Base-by-base conservation (phyloP, 2,329 filamentous ascomycete species). In the Aureobasidium sp. region DNA sequence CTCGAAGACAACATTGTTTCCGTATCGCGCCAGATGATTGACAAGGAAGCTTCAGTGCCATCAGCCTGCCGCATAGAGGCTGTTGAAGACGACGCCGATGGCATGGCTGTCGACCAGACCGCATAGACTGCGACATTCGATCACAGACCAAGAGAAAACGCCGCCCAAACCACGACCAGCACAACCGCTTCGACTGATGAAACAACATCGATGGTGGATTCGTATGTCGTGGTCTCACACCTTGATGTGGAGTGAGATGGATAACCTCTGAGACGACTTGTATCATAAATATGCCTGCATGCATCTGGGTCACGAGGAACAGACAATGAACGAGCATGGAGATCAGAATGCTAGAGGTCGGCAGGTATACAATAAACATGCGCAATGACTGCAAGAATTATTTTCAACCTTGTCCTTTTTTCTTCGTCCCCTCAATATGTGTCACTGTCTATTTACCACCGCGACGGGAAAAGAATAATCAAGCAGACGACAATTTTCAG, bases 1-100 rank as follows among this genome's bases (percentile, higher is more conserved):
- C 97, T 99, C 71, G 95, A 99, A 79, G 94, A 99, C 83, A 99
- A 99, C 78, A 99, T 99, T 67, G 94, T 99, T 13, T 90, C 92
- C 3, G 92, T 99, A n/a, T 95, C 92, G 67, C 84, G 93, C 74
- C 94, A 97, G 77, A 97, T 99, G 93, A 97, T 99, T 71, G 94
- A 97, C 80, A 97, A 97, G 80, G 94, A 99, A 76, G 94, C 94
- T 3, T 94, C 92, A 5, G 90, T 96, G 76, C 90, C 93, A 24
- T 60, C 57, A 41, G 57, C 57, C 12, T 60, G 57, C n/a, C 57
- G 57, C 10, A 60, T 46, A n/a, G 57, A 60, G 29, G 87, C 84
- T 74, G 87, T 87, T 76, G 82, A 88, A 64, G 62, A 75, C 69
- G 62, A 75, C 69, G 71, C 79, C 41, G 75, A 78, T 59, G 72